Evolutionary conservation across 169 alveolate species (phyloP).

Genomic region (Plasmodium adleri): DNA sequence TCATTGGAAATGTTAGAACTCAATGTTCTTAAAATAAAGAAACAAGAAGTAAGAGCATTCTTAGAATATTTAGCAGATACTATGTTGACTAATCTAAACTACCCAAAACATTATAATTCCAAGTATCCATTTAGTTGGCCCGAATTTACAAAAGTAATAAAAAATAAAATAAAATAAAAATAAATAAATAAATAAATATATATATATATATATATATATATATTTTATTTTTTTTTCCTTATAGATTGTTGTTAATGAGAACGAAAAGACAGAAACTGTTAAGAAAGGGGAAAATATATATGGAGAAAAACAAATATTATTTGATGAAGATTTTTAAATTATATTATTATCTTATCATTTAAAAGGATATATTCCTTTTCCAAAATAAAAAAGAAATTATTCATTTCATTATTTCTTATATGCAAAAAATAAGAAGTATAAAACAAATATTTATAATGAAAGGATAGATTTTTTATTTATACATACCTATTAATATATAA

Average conservation of each 20-base stretch:
- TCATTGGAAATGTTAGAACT: conserved; percentile 76
- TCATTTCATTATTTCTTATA: too few relatives aligned
- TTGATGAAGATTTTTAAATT: conserved; percentile 75
- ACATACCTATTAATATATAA: too few relatives aligned
- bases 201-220: not conserved
- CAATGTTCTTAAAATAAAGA: conserved; percentile 68
- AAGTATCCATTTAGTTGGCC: conserved; percentile 80
- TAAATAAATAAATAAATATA: not conserved
- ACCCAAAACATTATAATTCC: conserved; percentile 78
- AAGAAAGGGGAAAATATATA: conserved; percentile 52
- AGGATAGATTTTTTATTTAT: too few relatives aligned
- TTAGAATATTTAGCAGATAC: conserved; percentile 78
- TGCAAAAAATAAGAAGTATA: too few relatives aligned
- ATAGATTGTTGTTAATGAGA: conserved; percentile 38
- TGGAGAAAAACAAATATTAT: conserved; percentile 69
- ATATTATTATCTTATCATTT: not conserved
- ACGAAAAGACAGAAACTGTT: conserved; percentile 27
- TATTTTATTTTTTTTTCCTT: conserved; percentile 9
- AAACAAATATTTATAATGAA: too few relatives aligned
- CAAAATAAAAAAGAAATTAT: too few relatives aligned
- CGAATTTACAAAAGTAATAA: conserved; percentile 49
- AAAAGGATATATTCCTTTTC: too few relatives aligned
- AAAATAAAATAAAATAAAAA: not conserved
- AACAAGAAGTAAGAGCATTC: conserved; percentile 79
- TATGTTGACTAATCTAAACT: conserved; percentile 76